Conservation (phyloP, 2,329 filamentous ascomycete genomes). For the Penicillium griseofulvum region DNA sequence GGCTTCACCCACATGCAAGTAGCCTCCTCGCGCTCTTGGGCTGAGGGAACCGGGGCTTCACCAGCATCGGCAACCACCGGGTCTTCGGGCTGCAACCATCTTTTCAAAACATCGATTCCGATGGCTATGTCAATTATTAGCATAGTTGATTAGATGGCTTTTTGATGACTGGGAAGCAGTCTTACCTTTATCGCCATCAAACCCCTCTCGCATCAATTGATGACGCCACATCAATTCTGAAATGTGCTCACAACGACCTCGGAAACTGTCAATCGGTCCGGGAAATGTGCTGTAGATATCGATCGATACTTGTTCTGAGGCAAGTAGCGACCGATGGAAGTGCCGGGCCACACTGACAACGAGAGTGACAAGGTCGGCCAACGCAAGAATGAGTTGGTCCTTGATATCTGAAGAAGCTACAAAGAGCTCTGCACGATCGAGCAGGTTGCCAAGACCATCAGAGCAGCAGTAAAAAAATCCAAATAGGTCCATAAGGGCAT, state of each 20-base stretch:
- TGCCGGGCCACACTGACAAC: constrained; percentile 34
- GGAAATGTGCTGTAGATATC: constrained; percentile 42
- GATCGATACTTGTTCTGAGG: constrained; percentile 28
- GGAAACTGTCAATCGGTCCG: constrained; percentile 37
- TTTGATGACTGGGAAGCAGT: neutral
- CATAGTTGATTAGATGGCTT: neutral
- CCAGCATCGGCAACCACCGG: constrained; percentile 44
- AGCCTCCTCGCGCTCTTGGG: constrained; percentile 48
- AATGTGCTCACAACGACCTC: constrained; percentile 34
- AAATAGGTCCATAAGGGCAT: constrained; percentile 51
- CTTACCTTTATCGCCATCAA: neutral
- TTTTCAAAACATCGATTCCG: neutral
- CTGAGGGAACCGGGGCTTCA: constrained; percentile 44
- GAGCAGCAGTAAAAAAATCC: constrained; percentile 53
- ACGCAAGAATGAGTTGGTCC: constrained; percentile 44
- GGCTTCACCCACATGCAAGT: constrained; percentile 56
- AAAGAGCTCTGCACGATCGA: constrained; percentile 50
- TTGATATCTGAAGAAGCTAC: constrained; percentile 48
- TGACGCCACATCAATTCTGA: constrained; percentile 43
- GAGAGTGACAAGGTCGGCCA: constrained; percentile 37
- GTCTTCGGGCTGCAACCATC: constrained; percentile 49
- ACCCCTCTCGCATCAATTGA: constrained; percentile 33
- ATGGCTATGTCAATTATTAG: neutral
- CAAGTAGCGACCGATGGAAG: constrained; percentile 35
- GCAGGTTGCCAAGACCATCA: constrained; percentile 41